Percentiles rank a stretch among this genome's conserved stretches.
Evolutionary conservation across 192 early-diverging fungal genomes (phyloP).

Genomic region (Polychytrium aggregatum): DNA sequence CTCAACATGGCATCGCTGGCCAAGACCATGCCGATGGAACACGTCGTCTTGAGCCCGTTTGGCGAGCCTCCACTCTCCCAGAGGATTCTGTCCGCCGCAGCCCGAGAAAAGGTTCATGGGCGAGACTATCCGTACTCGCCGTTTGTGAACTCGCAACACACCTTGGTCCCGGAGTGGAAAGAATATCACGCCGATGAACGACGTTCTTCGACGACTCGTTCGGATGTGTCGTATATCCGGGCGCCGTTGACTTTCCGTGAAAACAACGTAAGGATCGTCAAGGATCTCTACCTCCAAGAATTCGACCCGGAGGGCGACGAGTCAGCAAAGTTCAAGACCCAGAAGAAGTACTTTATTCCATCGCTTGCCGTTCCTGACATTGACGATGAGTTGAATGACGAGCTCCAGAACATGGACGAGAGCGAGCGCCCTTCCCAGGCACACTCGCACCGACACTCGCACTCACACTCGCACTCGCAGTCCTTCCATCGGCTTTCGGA

Average conservation of each 20-base stretch:
- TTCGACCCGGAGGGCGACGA: background rate
- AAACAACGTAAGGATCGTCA: too few species aligned
- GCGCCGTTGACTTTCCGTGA: background rate
- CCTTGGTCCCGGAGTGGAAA: background rate
- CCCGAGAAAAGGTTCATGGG: background rate
- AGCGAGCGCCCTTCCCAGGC: too few species aligned
- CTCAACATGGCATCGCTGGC: conserved; percentile 25
- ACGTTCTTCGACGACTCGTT: background rate
- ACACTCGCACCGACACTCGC: too few species aligned
- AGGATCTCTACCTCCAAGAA: too few species aligned
- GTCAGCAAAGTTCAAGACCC: conserved; percentile 8
- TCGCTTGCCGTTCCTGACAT: too few species aligned
- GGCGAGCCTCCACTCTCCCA: conserved; percentile 2
- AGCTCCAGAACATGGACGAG: too few species aligned
- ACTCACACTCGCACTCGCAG: too few species aligned
- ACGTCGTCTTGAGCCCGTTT: conserved; percentile 26
- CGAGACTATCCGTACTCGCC: background rate
- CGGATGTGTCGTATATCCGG: background rate
- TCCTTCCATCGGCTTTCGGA: too few species aligned
- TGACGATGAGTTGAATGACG: too few species aligned
- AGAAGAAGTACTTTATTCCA: conserved; percentile 18
- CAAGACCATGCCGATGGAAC: conserved; percentile 34
- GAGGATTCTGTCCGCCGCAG: conserved; percentile 2
- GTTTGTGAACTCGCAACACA: background rate
- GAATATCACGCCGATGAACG: background rate